A percentile compares a stretch with the other conserved stretches of the same genome.
These are phyloP conservation scores for Evansstolkia leycettana DNA, from an alignment of 495 filamentous ascomycete species.

Conservation along the genomic window DNA sequence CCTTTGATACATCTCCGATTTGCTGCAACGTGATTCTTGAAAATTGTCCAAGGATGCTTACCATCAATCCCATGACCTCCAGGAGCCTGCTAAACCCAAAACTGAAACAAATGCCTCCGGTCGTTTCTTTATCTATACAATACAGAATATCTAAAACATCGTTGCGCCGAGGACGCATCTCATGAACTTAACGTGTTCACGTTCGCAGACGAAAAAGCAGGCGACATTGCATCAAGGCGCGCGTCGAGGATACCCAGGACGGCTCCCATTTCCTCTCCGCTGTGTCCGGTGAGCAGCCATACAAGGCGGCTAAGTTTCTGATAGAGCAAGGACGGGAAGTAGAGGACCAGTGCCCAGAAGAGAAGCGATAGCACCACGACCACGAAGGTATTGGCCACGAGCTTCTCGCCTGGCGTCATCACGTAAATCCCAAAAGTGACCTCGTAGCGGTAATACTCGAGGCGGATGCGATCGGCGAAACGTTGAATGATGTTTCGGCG, in stretches of 20 bases:
- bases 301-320: slow-evolving; percentile 22
- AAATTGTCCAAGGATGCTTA: too few species aligned
- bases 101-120: too few species aligned
- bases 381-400: slow-evolving; percentile 48
- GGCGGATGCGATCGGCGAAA: slow-evolving; percentile 40
- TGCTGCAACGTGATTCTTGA: too few species aligned
- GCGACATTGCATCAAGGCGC: slow-evolving; percentile 7
- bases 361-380: slow-evolving; percentile 21
- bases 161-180: too few species aligned
- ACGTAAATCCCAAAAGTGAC: slow-evolving; percentile 66
- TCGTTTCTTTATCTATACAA: neutral
- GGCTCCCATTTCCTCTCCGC: slow-evolving; percentile 17
- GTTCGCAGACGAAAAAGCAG: slow-evolving; percentile 1
- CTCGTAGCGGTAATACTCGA: slow-evolving; percentile 66
- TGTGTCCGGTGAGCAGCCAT: slow-evolving; percentile 32
- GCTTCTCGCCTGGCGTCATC: slow-evolving; percentile 57
- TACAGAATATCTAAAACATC: neutral
- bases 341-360: slow-evolving; percentile 26
- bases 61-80: too few species aligned
- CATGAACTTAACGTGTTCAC: too few species aligned
- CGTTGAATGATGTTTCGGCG: slow-evolving; percentile 19
- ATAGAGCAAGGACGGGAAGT: slow-evolving; percentile 29
- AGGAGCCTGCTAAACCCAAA: too few species aligned
- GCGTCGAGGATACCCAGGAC: slow-evolving; percentile 20
- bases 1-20: too few species aligned